Evolutionary conservation across 176 grass and related monocot genomes (phyloP).

Genomic region (Musa acuminata): DNA sequence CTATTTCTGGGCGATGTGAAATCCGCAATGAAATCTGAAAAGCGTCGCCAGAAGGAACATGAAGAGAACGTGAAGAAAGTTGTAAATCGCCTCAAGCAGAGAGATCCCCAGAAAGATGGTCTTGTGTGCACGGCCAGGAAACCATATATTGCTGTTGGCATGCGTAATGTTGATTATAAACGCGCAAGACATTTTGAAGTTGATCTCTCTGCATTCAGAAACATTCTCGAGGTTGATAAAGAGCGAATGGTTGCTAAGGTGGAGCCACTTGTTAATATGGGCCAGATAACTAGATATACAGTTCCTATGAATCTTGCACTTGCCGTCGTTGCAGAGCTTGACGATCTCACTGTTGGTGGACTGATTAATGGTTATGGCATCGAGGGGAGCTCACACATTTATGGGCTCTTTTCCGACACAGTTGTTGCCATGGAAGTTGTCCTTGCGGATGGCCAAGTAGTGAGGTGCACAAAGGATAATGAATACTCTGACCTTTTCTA

Average conservation of each 20-base stretch:
- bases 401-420: slow-evolving; percentile 15
- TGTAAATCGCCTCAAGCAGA: slow-evolving; percentile 21
- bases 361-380: slow-evolving; percentile 16
- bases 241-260: slow-evolving; percentile 15
- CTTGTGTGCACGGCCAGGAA: slow-evolving; percentile 22
- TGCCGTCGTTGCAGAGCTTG: slow-evolving; percentile 10
- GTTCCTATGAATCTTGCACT: slow-evolving; percentile 18
- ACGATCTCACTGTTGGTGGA: slow-evolving; percentile 12
- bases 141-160: slow-evolving; percentile 15
- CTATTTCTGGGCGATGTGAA: not conserved
- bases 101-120: slow-evolving; percentile 20
- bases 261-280: slow-evolving; percentile 19
- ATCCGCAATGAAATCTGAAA: slow-evolving; percentile 12
- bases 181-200: slow-evolving; percentile 17
- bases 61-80: slow-evolving; percentile 16
- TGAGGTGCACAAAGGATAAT: slow-evolving; percentile 13
- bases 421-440: slow-evolving; percentile 17
- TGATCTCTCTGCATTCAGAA: slow-evolving; percentile 16
- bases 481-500: slow-evolving; percentile 19
- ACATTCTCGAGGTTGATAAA: slow-evolving; percentile 15
- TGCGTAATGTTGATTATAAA: slow-evolving; percentile 18
- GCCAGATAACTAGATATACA: slow-evolving; percentile 11
- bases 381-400: slow-evolving; percentile 16
- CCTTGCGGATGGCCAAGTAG: slow-evolving; percentile 2
- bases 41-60: slow-evolving; percentile 19